Evolutionary conservation across 495 filamentous ascomycete genomes (phyloP).

Genomic region (Lepidopterella palustris): DNA sequence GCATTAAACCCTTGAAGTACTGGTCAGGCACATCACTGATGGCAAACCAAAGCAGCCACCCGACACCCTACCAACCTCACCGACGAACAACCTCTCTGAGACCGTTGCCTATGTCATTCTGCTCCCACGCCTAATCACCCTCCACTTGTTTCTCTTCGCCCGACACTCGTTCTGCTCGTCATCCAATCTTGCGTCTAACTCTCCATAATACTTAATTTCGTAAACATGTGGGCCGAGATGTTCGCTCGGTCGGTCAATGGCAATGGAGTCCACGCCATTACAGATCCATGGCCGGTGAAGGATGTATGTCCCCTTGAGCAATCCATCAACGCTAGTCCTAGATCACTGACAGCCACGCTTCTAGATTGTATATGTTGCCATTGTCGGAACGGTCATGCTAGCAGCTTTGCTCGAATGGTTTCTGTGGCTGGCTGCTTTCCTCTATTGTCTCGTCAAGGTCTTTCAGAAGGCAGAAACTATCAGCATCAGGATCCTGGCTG

Average conservation of each 20-base stretch:
- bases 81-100: not conserved
- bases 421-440: slow-evolving; percentile 83
- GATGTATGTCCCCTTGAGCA: slow-evolving; percentile 43
- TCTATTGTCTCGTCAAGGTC: slow-evolving; percentile 86
- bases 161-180: not conserved
- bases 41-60: slow-evolving; percentile 3
- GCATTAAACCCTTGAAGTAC: not conserved
- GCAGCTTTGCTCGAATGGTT: slow-evolving; percentile 90
- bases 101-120: not conserved
- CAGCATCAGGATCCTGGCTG: slow-evolving; percentile 68
- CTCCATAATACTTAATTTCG: not conserved
- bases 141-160: not conserved
- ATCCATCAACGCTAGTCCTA: not conserved
- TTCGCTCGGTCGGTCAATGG: slow-evolving; percentile 10
- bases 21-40: not conserved
- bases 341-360: not conserved
- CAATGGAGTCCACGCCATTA: slow-evolving; percentile 20
- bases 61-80: not conserved
- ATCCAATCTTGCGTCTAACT: not conserved
- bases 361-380: slow-evolving; percentile 73
- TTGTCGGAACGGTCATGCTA: slow-evolving; percentile 76
- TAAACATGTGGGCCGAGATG: not conserved
- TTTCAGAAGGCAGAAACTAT: slow-evolving; percentile 85
- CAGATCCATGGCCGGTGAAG: slow-evolving; percentile 30
- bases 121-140: not conserved